These are phyloP conservation scores for Dionaea muscipula DNA, from an alignment of 179 eudicot genomes.

Conservation along the genomic window DNA sequence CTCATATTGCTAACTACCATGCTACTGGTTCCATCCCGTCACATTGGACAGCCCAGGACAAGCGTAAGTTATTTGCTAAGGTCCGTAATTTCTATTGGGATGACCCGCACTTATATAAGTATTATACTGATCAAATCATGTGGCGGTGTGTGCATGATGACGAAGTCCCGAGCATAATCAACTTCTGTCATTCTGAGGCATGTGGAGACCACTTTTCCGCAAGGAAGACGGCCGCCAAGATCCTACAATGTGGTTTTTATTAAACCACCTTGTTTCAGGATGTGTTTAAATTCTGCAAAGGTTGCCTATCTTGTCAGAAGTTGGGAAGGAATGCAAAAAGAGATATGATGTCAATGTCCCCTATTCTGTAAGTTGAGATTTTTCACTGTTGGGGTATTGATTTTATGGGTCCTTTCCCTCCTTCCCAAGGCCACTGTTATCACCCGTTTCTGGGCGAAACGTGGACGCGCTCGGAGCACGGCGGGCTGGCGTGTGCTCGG, in stretches of 20 bases:
- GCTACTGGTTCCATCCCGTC: background rate
- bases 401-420: constrained; percentile 9
- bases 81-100: background rate
- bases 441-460: too few relatives aligned
- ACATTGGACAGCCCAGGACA: background rate
- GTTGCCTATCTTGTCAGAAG: background rate
- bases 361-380: background rate
- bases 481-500: too few relatives aligned
- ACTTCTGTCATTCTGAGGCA: background rate
- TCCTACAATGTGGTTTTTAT: background rate
- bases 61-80: background rate
- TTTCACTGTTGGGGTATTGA: constrained; percentile 3
- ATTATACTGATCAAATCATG: background rate
- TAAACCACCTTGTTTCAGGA: background rate
- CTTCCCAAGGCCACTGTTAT: background rate
- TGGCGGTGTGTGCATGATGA: background rate
- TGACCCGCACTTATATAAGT: background rate
- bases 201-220: background rate
- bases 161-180: background rate
- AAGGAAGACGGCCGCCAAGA: background rate
- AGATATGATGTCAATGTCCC: background rate
- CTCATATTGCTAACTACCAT: background rate
- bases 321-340: background rate
- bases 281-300: too few relatives aligned
- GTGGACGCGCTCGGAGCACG: too few relatives aligned